These are phyloP conservation scores for Ceratorhiza oryzae-sativae DNA, from an alignment of 1,284 basidiomycete genomes.

Conservation along the genomic window DNA sequence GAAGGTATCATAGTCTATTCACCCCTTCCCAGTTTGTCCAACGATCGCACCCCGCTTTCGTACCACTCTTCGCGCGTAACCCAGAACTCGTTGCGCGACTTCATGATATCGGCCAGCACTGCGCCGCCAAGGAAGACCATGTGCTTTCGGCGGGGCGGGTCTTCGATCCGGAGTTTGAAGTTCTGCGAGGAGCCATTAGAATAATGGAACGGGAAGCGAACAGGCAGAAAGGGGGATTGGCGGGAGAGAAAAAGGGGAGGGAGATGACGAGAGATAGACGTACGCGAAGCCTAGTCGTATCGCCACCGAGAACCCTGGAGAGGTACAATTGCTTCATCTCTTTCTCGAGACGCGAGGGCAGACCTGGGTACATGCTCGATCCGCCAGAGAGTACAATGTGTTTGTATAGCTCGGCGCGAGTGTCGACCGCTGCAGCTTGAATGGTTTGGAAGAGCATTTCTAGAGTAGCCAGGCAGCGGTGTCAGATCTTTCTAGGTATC, in stretches of 20 bases:
- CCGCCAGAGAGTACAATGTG: conserved; percentile 98
- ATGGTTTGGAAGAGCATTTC: conserved; percentile 98
- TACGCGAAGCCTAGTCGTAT: conserved; percentile 86
- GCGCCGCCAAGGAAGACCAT: conserved; percentile 99
- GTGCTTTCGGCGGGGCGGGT: conserved; percentile 96
- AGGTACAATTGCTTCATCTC: conserved; percentile 99
- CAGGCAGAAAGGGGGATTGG: conserved; percentile 25
- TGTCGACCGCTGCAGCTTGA: conserved; percentile 89
- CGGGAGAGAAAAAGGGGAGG: neutral
- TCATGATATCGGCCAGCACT: conserved; percentile 98
- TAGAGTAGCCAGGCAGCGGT: conserved; percentile 50
- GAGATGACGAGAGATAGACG: conserved; percentile 51
- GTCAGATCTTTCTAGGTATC: no score
- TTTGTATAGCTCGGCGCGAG: conserved; percentile 93
- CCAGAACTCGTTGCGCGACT: conserved; percentile 93
- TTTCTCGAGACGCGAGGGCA: conserved; percentile 96
- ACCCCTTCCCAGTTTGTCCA: conserved; percentile 83
- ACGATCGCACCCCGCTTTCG: conserved; percentile 80
- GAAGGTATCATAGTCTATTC: conserved; percentile 52
- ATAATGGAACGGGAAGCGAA: neutral
- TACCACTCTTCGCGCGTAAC: conserved; percentile 92
- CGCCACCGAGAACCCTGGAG: conserved; percentile 84
- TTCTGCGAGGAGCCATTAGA: conserved; percentile 63
- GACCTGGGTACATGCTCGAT: conserved; percentile 97
- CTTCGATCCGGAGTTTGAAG: conserved; percentile 99